phyloP scores from a whole-genome alignment of 1,139 yeast species.

The Taphrina pruni region DNA sequence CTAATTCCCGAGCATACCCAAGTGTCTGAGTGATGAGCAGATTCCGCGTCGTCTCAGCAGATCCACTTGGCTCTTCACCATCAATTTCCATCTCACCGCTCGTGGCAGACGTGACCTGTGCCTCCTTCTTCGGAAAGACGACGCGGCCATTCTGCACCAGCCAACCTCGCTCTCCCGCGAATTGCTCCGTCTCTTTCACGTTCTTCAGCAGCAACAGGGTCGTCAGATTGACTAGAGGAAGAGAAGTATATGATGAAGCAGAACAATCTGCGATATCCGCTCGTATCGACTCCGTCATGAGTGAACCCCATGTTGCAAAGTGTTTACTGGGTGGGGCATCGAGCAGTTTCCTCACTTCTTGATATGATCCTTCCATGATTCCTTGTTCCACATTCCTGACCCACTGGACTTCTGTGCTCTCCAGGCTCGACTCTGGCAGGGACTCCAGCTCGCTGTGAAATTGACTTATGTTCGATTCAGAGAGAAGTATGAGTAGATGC shows the following conservation, averaged over 20 bases:
- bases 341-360: slow-evolving; percentile 79
- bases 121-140: slow-evolving; percentile 57
- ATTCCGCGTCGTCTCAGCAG: slow-evolving; percentile 48
- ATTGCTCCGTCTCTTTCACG: slow-evolving; percentile 66
- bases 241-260: slow-evolving; percentile 73
- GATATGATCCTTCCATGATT: slow-evolving; percentile 96
- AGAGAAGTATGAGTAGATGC: slow-evolving; percentile 73
- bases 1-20: slow-evolving; percentile 83
- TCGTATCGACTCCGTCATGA: slow-evolving; percentile 62
- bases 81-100: slow-evolving; percentile 34
- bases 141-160: slow-evolving; percentile 60
- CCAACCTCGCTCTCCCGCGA: slow-evolving; percentile 72
- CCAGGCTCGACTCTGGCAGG: slow-evolving; percentile 64
- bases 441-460: slow-evolving; percentile 89
- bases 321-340: slow-evolving; percentile 31
- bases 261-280: slow-evolving; percentile 87
- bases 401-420: slow-evolving; percentile 66
- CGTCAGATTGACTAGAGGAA: slow-evolving; percentile 84
- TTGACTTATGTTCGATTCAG: slow-evolving; percentile 82
- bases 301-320: slow-evolving; percentile 22
- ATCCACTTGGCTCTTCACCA: slow-evolving; percentile 8
- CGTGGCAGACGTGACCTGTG: slow-evolving; percentile 30
- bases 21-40: slow-evolving; percentile 67
- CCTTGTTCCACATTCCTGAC: slow-evolving; percentile 90
- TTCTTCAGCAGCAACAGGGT: slow-evolving; percentile 76